Conservation (phyloP, 2,329 filamentous ascomycete species). For the Calycina herbarum region DNA sequence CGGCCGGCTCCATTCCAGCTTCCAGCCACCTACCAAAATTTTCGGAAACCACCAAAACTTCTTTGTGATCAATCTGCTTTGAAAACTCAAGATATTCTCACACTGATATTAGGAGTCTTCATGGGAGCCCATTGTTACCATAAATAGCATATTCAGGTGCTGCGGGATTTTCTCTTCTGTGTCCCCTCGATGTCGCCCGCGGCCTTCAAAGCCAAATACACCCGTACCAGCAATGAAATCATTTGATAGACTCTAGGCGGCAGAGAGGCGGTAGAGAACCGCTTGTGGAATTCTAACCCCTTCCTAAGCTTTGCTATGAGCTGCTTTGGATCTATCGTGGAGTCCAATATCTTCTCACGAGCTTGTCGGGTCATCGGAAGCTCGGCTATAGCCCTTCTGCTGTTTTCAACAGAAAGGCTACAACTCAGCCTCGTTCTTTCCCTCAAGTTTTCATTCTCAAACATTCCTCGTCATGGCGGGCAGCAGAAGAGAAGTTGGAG, state of each 20-base stretch:
- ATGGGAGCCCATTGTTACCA: background rate
- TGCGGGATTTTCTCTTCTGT: background rate
- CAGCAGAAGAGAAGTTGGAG: background rate
- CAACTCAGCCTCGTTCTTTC: too few relatives aligned
- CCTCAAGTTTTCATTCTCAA: background rate
- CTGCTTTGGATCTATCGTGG: too few relatives aligned
- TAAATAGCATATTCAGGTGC: background rate
- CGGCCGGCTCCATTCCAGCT: background rate
- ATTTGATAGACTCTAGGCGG: too few relatives aligned
- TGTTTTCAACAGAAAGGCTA: background rate
- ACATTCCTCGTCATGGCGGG: conserved; percentile 1
- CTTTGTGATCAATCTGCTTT: too few relatives aligned
- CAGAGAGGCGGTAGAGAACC: too few relatives aligned
- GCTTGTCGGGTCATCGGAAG: background rate
- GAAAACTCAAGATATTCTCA: too few relatives aligned
- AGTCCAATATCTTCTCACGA: too few relatives aligned
- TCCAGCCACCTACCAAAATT: background rate
- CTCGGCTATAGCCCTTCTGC: background rate
- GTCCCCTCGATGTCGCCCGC: background rate
- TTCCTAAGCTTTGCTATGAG: too few relatives aligned
- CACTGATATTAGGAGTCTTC: too few relatives aligned
- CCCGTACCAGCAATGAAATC: too few relatives aligned
- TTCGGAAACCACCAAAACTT: background rate
- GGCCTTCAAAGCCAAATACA: too few relatives aligned
- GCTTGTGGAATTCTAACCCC: too few relatives aligned